A percentile compares a stretch with the other conserved stretches of the same genome.
Conservation (phyloP, 805 yeast species). For the Ogataea zsoltii region DNA sequence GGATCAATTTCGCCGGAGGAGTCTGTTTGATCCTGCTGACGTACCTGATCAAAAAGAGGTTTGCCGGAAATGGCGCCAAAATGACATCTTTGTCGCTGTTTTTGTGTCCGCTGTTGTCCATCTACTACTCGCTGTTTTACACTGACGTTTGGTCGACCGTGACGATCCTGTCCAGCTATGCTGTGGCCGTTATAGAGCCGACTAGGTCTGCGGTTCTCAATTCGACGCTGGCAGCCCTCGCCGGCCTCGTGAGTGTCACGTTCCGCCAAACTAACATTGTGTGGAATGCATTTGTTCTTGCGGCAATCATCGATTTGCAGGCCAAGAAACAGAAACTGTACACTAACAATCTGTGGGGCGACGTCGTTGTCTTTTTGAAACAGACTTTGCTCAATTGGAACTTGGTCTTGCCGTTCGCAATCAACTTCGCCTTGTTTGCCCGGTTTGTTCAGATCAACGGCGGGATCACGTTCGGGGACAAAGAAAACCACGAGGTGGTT, state of each 20-base stretch:
- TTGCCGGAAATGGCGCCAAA: constrained; percentile 10
- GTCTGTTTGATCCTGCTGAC: constrained; percentile 36
- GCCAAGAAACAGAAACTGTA: constrained; percentile 35
- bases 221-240: constrained; percentile 45
- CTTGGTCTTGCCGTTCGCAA: constrained; percentile 47
- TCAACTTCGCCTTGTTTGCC: constrained; percentile 55
- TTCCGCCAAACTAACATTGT: constrained; percentile 91
- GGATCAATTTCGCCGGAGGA: constrained; percentile 70
- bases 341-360: constrained; percentile 29
- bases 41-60: constrained; percentile 15
- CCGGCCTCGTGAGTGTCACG: constrained; percentile 63
- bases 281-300: constrained; percentile 71
- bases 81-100: constrained; percentile 34
- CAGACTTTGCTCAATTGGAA: constrained; percentile 35
- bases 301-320: constrained; percentile 53
- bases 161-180: constrained; percentile 56
- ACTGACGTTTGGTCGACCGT: constrained; percentile 94
- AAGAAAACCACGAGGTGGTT: constrained; percentile 73
- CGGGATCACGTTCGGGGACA: constrained; percentile 91
- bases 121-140: constrained; percentile 78
- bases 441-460: constrained; percentile 66
- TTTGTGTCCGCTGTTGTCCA: constrained; percentile 68
- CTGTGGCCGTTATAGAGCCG: constrained; percentile 41
- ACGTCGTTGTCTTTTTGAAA: constrained; percentile 22
- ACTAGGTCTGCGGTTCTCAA: constrained; percentile 21